Evolutionary conservation across 257 asterid genomes (phyloP).

Genomic region (Gentiana macrophylla): DNA sequence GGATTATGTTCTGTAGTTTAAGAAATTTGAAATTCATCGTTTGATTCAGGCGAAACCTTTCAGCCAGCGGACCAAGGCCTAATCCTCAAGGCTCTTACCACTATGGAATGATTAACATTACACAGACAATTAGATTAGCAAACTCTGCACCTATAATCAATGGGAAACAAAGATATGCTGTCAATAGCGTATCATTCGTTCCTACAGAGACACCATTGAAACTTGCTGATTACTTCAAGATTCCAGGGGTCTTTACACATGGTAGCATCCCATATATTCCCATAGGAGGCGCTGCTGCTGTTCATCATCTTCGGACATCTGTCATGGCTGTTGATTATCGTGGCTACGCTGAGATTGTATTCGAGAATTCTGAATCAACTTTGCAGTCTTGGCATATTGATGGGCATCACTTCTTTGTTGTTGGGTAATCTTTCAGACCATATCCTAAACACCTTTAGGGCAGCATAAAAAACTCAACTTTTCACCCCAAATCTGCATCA

Average conservation of each 20-base stretch:
- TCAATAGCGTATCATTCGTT: constrained; percentile 12
- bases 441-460: background rate
- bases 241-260: constrained; percentile 4
- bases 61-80: constrained; percentile 79
- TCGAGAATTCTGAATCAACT: background rate
- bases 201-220: constrained; percentile 48
- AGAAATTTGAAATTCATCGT: constrained; percentile 13
- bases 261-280: constrained; percentile 5
- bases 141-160: constrained; percentile 22
- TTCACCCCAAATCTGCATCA: too few species aligned
- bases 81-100: constrained; percentile 82
- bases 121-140: constrained; percentile 48
- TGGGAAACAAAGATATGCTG: constrained; percentile 36
- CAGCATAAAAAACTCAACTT: too few species aligned
- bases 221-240: constrained; percentile 47
- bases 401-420: constrained; percentile 7
- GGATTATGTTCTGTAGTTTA: background rate
- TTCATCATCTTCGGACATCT: background rate
- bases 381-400: constrained; percentile 7
- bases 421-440: constrained; percentile 2
- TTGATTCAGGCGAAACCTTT: constrained; percentile 43
- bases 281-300: background rate
- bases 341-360: constrained; percentile 4
- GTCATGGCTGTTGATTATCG: constrained; percentile 8
- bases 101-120: constrained; percentile 59